Percentiles rank a stretch among this genome's conserved stretches.
phyloP scores from a whole-genome alignment of 2,329 filamentous ascomycete genomes.

The Exserohilum turcica region DNA sequence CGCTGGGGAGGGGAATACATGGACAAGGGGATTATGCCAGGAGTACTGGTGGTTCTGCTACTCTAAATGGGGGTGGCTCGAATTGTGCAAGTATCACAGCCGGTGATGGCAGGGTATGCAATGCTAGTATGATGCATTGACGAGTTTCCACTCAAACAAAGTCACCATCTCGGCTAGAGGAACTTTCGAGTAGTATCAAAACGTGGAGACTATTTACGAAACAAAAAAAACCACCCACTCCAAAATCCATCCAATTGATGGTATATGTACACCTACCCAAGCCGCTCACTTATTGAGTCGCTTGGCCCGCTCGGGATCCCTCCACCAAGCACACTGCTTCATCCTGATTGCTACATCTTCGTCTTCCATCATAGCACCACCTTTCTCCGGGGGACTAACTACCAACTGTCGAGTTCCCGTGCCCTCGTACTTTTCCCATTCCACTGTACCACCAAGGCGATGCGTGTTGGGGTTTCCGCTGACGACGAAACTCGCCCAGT shows the following conservation, averaged over 20 bases:
- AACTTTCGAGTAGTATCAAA: no score
- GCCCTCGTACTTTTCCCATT: constrained; percentile 38
- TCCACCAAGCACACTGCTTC: constrained; percentile 43
- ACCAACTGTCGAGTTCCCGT: constrained; percentile 23
- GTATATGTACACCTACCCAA: not conserved
- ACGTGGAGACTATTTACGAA: not conserved
- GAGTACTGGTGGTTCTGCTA: no score
- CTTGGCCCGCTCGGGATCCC: constrained; percentile 34
- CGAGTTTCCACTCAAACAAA: no score
- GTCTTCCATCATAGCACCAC: constrained; percentile 33
- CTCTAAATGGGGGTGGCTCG: no score
- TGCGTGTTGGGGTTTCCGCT: constrained; percentile 44
- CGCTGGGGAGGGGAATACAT: no score
- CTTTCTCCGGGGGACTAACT: constrained; percentile 29
- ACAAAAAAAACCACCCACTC: no score
- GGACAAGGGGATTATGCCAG: no score
- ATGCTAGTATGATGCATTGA: no score
- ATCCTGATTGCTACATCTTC: constrained; percentile 35
- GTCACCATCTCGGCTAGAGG: no score
- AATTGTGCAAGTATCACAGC: no score
- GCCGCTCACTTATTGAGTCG: constrained; percentile 38
- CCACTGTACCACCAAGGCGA: constrained; percentile 23
- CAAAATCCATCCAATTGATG: not conserved
- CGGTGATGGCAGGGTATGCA: no score
- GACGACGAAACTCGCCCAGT: constrained; percentile 45